Conservation (phyloP, 2,329 filamentous ascomycete species). For the Pyrenochaeta sp. region DNA sequence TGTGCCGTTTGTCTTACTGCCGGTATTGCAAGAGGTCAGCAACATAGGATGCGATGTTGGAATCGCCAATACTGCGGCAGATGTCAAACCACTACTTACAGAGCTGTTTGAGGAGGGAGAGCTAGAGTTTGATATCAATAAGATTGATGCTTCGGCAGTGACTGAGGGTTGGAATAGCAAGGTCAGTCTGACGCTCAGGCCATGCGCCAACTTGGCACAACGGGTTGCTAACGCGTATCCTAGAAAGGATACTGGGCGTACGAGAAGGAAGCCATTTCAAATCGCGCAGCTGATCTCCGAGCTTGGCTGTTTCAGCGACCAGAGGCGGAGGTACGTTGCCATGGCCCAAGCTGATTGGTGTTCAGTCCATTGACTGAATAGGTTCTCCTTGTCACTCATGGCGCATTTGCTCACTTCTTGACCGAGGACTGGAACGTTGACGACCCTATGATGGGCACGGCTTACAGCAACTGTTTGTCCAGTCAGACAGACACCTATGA, state of each 20-base stretch:
- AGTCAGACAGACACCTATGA: neutral
- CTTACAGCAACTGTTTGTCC: conserved; percentile 43
- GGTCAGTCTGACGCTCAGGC: conserved; percentile 18
- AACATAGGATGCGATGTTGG: conserved; percentile 80
- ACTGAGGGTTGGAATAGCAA: conserved; percentile 78
- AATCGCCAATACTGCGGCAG: conserved; percentile 47
- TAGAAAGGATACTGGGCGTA: conserved; percentile 45
- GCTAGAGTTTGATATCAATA: conserved; percentile 55
- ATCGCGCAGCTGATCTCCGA: conserved; percentile 39
- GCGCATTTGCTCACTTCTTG: conserved; percentile 83
- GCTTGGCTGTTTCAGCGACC: conserved; percentile 37
- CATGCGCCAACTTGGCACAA: neutral
- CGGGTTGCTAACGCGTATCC: conserved; percentile 7
- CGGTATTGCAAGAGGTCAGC: conserved; percentile 81
- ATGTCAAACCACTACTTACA: conserved; percentile 53
- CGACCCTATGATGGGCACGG: conserved; percentile 40
- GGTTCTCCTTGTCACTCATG: conserved; percentile 81
- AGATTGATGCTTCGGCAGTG: conserved; percentile 70
- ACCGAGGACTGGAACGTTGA: conserved; percentile 74
- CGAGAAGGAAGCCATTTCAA: conserved; percentile 34
- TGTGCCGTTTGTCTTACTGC: conserved; percentile 68
- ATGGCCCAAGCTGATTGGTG: neutral
- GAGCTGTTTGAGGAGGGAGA: conserved; percentile 64
- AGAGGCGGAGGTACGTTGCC: conserved; percentile 32
- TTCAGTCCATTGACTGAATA: conserved; percentile 54